Conservation (phyloP, 306 rosid species). For the Purshia tridentata region DNA sequence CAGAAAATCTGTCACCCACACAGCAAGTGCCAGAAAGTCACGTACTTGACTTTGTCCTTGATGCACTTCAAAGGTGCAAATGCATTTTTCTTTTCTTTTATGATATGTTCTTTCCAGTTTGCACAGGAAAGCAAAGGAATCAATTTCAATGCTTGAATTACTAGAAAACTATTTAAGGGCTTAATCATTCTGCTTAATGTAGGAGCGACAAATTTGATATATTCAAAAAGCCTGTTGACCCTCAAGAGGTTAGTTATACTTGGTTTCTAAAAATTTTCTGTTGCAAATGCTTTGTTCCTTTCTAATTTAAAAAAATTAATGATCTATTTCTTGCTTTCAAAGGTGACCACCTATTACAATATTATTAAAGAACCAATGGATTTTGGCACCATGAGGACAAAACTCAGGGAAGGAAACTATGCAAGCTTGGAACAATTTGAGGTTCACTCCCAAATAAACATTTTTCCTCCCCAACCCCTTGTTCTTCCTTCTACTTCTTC, state of each 20-base stretch:
- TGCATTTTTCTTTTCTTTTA: not conserved
- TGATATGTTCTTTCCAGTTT: no score
- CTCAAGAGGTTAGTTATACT: slow-evolving; percentile 29
- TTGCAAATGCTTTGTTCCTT: not conserved
- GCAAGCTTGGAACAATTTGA: slow-evolving; percentile 37
- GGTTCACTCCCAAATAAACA: slow-evolving; percentile 23
- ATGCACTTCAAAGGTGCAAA: slow-evolving; percentile 35
- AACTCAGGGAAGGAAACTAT: slow-evolving; percentile 34
- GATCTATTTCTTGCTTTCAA: slow-evolving; percentile 8
- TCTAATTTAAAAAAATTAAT: not conserved
- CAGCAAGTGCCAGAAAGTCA: slow-evolving; percentile 18
- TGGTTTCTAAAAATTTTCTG: not conserved
- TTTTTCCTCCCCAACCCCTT: not conserved
- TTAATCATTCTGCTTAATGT: not conserved
- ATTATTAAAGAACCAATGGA: slow-evolving; percentile 46
- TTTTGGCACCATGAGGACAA: slow-evolving; percentile 43
- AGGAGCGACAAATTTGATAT: slow-evolving; percentile 30
- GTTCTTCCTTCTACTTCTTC: not conserved
- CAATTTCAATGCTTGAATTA: not conserved
- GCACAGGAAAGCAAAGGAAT: no score
- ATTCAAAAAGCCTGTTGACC: slow-evolving; percentile 39
- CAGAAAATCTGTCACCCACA: slow-evolving; percentile 1
- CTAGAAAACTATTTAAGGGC: not conserved
- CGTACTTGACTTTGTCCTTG: slow-evolving; percentile 32
- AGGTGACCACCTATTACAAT: slow-evolving; percentile 32